Percentiles rank a stretch among this genome's conserved stretches.
Conservation (phyloP, 1,139 yeast genomes). For the Suhomyces choctaworum region DNA sequence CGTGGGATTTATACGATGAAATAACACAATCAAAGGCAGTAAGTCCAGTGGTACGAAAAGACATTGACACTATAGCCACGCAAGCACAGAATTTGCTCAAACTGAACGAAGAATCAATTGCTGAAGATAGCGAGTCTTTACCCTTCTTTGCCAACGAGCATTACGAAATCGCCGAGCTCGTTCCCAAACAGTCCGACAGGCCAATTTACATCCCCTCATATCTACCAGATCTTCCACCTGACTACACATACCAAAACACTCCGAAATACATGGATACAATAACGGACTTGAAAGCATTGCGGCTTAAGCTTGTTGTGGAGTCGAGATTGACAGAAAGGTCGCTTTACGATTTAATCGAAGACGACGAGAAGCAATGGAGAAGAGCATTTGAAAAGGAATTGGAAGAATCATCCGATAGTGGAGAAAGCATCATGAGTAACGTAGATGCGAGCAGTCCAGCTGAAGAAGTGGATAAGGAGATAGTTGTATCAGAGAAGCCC, state of each 20-base stretch:
- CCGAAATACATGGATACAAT: constrained; percentile 63
- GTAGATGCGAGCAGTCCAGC: constrained; percentile 15
- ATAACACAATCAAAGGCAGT: constrained; percentile 25
- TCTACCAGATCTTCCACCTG: constrained; percentile 89
- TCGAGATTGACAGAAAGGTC: constrained; percentile 80
- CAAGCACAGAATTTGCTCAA: constrained; percentile 6
- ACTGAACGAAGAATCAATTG: constrained; percentile 3
- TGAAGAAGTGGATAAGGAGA: constrained; percentile 10
- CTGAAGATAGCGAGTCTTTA: constrained; percentile 25
- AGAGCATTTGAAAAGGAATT: constrained; percentile 28
- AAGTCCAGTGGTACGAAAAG: constrained; percentile 4
- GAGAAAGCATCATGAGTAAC: constrained; percentile 28
- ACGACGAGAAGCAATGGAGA: constrained; percentile 40
- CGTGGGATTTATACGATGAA: constrained; percentile 49
- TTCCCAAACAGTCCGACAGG: constrained; percentile 52
- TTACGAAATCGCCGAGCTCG: constrained; percentile 51
- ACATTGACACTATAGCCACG: constrained; percentile 6
- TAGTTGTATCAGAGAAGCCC: neutral
- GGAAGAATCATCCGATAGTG: constrained; percentile 18
- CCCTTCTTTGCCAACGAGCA: constrained; percentile 48
- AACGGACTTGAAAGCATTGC: constrained; percentile 70
- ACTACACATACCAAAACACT: constrained; percentile 81
- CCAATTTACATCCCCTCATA: constrained; percentile 67
- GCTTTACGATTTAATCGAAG: constrained; percentile 55
- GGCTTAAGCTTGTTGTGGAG: constrained; percentile 74